Percentiles rank a stretch among this genome's conserved stretches.
Evolutionary conservation across 345 rosid species (phyloP).

Genomic region (Aurinia saxatilis): DNA sequence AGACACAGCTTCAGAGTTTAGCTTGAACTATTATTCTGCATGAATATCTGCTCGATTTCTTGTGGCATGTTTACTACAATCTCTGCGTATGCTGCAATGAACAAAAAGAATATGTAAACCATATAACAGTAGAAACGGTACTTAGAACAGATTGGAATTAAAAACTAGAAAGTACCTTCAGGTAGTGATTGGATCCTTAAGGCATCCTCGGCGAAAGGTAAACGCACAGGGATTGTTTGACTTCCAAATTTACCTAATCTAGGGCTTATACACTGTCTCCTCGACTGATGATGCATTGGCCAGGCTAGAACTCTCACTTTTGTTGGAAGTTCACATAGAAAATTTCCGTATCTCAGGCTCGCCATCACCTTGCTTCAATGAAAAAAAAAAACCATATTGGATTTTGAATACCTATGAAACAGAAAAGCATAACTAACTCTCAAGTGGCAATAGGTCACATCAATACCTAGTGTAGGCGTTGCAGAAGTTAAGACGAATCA

Average conservation of each 20-base stretch:
- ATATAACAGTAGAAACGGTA: not conserved
- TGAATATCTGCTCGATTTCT: constrained; percentile 55
- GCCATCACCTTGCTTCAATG: constrained; percentile 70
- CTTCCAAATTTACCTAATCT: constrained; percentile 26
- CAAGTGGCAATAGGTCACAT: not conserved
- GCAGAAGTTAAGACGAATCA: not conserved
- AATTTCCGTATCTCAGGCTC: constrained; percentile 77
- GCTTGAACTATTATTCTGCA: constrained; percentile 28
- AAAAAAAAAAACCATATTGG: not conserved
- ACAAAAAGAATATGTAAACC: not conserved
- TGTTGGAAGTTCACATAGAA: constrained; percentile 64
- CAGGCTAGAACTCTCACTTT: constrained; percentile 73
- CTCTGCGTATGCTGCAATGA: constrained; percentile 80
- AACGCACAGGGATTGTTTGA: constrained; percentile 46
- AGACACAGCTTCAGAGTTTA: constrained; percentile 19
- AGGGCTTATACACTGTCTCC: constrained; percentile 38
- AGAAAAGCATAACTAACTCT: too few species aligned
- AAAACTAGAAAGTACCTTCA: constrained; percentile 51
- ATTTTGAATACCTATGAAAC: too few species aligned
- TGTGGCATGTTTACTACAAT: constrained; percentile 61
- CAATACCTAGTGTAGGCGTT: not conserved
- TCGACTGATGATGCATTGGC: constrained; percentile 52
- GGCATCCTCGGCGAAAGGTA: constrained; percentile 87
- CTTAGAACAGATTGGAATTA: not conserved
- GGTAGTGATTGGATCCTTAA: constrained; percentile 73